Evolutionary conservation across 2,329 filamentous ascomycete species (phyloP).

Genomic region (Colletotrichum nymphaeae): DNA sequence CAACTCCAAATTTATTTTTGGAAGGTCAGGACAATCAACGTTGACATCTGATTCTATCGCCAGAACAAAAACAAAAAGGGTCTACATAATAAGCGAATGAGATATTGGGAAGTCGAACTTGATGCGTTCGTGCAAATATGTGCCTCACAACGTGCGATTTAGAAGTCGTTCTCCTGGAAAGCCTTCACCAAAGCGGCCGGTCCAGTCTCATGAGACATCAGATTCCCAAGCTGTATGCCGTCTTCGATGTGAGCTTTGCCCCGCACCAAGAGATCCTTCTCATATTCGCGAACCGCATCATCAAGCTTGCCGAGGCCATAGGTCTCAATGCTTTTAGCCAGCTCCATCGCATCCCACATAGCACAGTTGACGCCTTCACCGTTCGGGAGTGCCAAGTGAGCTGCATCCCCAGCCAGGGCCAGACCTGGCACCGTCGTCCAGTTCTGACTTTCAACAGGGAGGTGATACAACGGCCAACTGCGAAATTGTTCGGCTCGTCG

Average conservation of each 20-base stretch:
- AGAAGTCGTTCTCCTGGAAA: background rate
- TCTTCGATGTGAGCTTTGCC: background rate
- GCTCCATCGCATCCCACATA: conserved; percentile 56
- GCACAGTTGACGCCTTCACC: conserved; percentile 62
- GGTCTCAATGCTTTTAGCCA: conserved; percentile 42
- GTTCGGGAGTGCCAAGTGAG: conserved; percentile 57
- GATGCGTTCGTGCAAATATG: no score
- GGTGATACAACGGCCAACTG: background rate
- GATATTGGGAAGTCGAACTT: no score
- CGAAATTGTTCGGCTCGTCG: background rate
- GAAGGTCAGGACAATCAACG: no score
- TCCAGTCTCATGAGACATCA: background rate
- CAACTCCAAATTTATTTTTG: no score
- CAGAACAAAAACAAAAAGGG: no score
- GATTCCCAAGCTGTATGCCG: background rate
- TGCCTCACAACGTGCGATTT: background rate
- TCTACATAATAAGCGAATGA: no score
- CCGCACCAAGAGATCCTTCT: background rate
- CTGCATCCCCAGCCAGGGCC: conserved; percentile 62
- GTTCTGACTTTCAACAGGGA: background rate
- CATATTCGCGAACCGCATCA: background rate
- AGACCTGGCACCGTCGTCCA: conserved; percentile 53
- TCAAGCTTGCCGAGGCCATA: background rate
- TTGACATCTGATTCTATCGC: no score
- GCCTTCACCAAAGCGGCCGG: background rate